Evolutionary conservation across 177 flowering plant species (phyloP).

Genomic region (Telopea speciosissima): DNA sequence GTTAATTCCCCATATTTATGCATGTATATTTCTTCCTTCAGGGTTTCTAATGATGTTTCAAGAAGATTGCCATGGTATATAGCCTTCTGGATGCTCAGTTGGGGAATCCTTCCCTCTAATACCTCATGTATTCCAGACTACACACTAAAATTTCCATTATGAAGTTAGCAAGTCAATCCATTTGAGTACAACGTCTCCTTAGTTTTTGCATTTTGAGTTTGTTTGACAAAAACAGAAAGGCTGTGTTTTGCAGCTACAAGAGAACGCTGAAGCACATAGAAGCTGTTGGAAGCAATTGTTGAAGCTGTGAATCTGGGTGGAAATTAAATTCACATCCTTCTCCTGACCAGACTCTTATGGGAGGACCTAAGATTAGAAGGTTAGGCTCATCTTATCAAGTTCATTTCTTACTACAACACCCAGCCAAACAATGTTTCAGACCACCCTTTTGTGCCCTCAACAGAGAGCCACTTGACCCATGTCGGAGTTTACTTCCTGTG

Average conservation of each 20-base stretch:
- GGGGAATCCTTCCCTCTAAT: background rate
- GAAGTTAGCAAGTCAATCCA: background rate
- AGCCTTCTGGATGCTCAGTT: background rate
- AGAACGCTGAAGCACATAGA: no score
- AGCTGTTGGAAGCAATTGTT: no score
- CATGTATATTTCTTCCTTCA: background rate
- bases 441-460: background rate
- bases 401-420: background rate
- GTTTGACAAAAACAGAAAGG: no score
- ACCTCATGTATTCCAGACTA: background rate
- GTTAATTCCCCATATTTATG: background rate
- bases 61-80: background rate
- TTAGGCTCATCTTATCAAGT: background rate
- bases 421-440: background rate
- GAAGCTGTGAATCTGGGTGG: background rate
- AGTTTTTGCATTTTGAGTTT: no score
- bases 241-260: no score
- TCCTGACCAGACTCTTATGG: background rate
- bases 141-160: background rate
- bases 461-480: background rate
- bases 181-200: background rate
- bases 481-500: background rate
- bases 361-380: background rate
- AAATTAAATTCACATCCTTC: background rate
- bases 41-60: background rate